Percentiles rank a stretch among this genome's conserved stretches.
Evolutionary conservation across 2,329 filamentous ascomycete species (phyloP).

Genomic region (Cercospora nicotianae): DNA sequence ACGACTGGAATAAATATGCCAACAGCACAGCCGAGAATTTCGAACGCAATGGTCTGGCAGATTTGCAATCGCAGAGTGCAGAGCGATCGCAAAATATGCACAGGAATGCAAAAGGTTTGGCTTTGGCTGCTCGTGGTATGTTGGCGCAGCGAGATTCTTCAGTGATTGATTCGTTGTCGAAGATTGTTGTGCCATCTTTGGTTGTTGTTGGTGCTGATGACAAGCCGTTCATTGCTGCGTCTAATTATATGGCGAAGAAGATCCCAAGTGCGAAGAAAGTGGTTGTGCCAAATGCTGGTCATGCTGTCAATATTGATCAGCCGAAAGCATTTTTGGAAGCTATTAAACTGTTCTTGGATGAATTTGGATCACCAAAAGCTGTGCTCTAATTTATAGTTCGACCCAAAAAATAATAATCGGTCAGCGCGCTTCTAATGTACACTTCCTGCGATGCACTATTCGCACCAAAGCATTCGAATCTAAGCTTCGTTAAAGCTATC

Average conservation of each 20-base stretch:
- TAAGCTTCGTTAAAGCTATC: neutral
- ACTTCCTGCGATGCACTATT: neutral
- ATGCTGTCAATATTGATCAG: conserved; percentile 35
- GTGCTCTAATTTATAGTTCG: neutral
- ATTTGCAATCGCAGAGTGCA: conserved; percentile 19
- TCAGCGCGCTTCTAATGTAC: neutral
- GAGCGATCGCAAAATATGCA: conserved; percentile 27
- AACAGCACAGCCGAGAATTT: conserved; percentile 27
- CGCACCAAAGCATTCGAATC: neutral
- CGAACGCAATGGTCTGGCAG: conserved; percentile 26
- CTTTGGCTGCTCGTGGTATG: conserved; percentile 33
- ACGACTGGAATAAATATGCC: conserved; percentile 32
- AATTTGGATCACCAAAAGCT: conserved; percentile 7
- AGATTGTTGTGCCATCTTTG: conserved; percentile 29
- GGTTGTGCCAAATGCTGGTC: conserved; percentile 31
- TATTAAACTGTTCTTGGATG: conserved; percentile 21
- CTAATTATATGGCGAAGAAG: conserved; percentile 36
- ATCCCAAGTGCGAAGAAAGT: conserved; percentile 31
- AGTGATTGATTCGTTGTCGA: conserved; percentile 29
- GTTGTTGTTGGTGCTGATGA: conserved; percentile 33
- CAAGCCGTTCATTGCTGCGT: conserved; percentile 30
- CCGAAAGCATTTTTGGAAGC: conserved; percentile 28
- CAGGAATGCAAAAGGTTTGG: conserved; percentile 31
- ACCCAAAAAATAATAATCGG: neutral
- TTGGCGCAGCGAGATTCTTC: conserved; percentile 29